Evolutionary conservation across 1,139 yeast genomes (phyloP), one percentile per base, ranked within the genome.

Genomic region (Kodamaea anthophila): DNA sequence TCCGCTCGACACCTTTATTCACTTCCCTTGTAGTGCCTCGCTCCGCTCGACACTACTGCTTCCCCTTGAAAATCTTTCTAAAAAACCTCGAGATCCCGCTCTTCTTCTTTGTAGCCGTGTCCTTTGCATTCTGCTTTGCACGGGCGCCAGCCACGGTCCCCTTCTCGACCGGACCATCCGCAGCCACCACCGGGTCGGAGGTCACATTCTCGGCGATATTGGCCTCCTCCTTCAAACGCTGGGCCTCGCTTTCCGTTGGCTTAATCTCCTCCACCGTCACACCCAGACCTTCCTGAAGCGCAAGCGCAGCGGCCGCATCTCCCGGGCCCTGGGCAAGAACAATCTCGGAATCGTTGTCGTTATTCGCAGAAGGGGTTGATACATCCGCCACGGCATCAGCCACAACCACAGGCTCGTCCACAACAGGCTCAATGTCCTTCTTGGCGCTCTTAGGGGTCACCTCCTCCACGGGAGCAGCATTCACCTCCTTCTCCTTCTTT

Each of bases 231-330:
- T 60, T 51, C 28, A 59, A 53, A 43, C 53, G 51, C 28, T 49
- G 55, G 25, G 53, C 55, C 46, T 61, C 65, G 15, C 61, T 53
- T 37, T 51, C 56, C 19, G 69, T 58, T 13, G 71, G 71, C 44
- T 60, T 47, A 41, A 64, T 60, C 46, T 65, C 70, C 47, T 65
- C 70, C 24, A 65, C 53, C 18, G 59, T 54, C 11, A 62, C 66
- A 32, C 56, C 63, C 26, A 53, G 55, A 10, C 63, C 62, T 40
- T 58, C 65, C 30, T 51, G 51, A 26, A 65, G 65, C 28, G 50
- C 55, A 32, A 65, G 52, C 31, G 62, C 65, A 26, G 59, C 58
- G 33, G 55, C 60, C 29, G 62, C 48, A 25, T 57, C 60, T 19
- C 53, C 44, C 8, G 43, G 45, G 21, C 70, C 70, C 38, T 60